phyloP scores from a whole-genome alignment of 106 monocot species.

The Cymbidium sinense region DNA sequence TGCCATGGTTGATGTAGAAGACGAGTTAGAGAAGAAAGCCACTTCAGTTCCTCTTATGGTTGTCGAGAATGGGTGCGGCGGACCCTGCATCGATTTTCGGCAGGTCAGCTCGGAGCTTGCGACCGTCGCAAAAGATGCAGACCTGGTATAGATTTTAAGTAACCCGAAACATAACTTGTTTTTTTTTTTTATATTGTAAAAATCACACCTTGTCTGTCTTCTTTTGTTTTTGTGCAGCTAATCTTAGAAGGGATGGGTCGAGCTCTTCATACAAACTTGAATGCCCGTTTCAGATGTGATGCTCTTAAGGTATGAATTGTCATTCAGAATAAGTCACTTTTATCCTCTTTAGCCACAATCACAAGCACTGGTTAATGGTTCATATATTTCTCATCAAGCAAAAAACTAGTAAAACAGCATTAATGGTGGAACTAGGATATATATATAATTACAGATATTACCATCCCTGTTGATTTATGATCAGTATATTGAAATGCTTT shows the following conservation, averaged over 20 bases:
- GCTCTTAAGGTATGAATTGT: slow-evolving; percentile 62
- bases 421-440: too few relatives aligned
- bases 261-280: slow-evolving; percentile 91
- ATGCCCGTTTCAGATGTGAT: slow-evolving; percentile 89
- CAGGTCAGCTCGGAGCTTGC: slow-evolving; percentile 99
- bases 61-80: slow-evolving; percentile 91
- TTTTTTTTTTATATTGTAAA: not conserved
- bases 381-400: not conserved
- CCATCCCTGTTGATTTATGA: too few relatives aligned
- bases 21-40: slow-evolving; percentile 30
- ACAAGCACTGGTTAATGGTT: not conserved
- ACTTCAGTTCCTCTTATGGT: slow-evolving; percentile 82
- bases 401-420: not conserved
- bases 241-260: slow-evolving; percentile 98
- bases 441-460: too few relatives aligned
- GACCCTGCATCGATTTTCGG: slow-evolving; percentile 88
- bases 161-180: not conserved
- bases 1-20: slow-evolving; percentile 72
- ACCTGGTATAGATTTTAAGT: slow-evolving; percentile 51
- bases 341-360: not conserved
- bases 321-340: not conserved
- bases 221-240: slow-evolving; percentile 38
- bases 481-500: too few relatives aligned
- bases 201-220: not conserved
- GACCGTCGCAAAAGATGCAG: slow-evolving; percentile 82